A percentile compares a stretch with the other conserved stretches of the same genome.
Evolutionary conservation across 352 stramenopile species (phyloP).

Genomic region (Pythium myriotylum): DNA sequence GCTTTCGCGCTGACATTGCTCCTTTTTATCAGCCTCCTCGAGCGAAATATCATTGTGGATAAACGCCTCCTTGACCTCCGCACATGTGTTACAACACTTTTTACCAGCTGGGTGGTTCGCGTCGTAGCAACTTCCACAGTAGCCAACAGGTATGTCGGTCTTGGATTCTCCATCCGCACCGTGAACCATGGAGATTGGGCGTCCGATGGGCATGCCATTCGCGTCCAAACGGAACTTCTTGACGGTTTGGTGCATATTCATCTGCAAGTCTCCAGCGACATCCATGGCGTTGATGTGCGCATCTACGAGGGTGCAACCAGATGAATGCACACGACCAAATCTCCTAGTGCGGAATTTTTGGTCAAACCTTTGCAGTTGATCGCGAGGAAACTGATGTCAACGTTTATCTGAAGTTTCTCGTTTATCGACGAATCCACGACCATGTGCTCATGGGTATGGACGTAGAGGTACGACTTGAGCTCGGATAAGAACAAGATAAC

Average conservation of each 20-base stretch:
- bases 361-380: slow-evolving; percentile 89
- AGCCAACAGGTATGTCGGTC: slow-evolving; percentile 71
- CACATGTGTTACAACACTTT: slow-evolving; percentile 83
- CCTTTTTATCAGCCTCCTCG: slow-evolving; percentile 75
- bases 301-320: slow-evolving; percentile 47
- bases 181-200: slow-evolving; percentile 48
- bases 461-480: slow-evolving; percentile 75
- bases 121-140: slow-evolving; percentile 97
- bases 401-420: slow-evolving; percentile 95
- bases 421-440: slow-evolving; percentile 95
- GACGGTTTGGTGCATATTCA: slow-evolving; percentile 96
- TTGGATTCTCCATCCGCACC: slow-evolving; percentile 36
- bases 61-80: slow-evolving; percentile 84
- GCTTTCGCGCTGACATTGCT: slow-evolving; percentile 77
- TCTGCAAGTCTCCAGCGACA: slow-evolving; percentile 96
- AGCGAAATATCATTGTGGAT: slow-evolving; percentile 72
- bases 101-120: slow-evolving; percentile 70
- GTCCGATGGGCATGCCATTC: slow-evolving; percentile 68
- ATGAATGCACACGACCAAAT: not conserved
- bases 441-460: slow-evolving; percentile 93
- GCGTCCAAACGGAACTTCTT: slow-evolving; percentile 90
- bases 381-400: slow-evolving; percentile 98
- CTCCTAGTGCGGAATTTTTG: not conserved
- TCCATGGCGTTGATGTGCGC: slow-evolving; percentile 99
- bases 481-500: slow-evolving; percentile 93